A percentile compares a stretch with the other conserved stretches of the same genome.
Conservation (phyloP, 1,284 basidiomycete species). For the Puccinia hordei region DNA sequence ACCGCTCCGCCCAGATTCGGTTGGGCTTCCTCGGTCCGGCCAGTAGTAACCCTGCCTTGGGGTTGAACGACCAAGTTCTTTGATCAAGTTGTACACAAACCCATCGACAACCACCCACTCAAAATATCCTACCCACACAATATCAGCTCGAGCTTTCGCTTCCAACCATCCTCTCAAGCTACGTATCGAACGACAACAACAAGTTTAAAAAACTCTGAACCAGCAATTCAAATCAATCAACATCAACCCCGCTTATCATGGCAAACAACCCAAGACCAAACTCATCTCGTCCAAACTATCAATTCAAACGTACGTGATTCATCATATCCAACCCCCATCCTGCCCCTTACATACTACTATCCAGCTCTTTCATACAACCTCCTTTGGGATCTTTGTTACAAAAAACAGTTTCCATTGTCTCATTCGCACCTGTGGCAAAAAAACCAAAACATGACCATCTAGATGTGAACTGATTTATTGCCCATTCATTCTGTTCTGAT, state of each 20-base stretch:
- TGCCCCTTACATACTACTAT: too few species aligned
- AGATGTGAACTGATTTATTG: neutral
- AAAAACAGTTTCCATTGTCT: neutral
- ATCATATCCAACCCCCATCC: neutral
- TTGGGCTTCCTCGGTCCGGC: too few species aligned
- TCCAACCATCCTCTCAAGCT: too few species aligned
- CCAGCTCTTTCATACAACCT: too few species aligned
- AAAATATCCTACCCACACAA: too few species aligned
- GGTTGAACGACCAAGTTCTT: too few species aligned
- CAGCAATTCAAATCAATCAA: too few species aligned
- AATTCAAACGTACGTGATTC: conserved; percentile 45
- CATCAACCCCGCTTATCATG: neutral
- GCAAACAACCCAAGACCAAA: conserved; percentile 23
- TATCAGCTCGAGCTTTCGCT: too few species aligned
- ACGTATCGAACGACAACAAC: neutral
- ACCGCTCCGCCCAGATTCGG: neutral
- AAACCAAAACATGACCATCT: neutral
- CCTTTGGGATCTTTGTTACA: too few species aligned
- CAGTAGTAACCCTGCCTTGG: neutral
- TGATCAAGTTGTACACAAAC: too few species aligned
- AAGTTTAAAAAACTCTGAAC: neutral
- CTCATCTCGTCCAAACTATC: conserved; percentile 38
- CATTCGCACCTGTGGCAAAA: neutral
- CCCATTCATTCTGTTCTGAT: neutral
- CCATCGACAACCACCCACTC: too few species aligned